Conservation (phyloP, 139 green algal species). For the Chlorella sp. region DNA sequence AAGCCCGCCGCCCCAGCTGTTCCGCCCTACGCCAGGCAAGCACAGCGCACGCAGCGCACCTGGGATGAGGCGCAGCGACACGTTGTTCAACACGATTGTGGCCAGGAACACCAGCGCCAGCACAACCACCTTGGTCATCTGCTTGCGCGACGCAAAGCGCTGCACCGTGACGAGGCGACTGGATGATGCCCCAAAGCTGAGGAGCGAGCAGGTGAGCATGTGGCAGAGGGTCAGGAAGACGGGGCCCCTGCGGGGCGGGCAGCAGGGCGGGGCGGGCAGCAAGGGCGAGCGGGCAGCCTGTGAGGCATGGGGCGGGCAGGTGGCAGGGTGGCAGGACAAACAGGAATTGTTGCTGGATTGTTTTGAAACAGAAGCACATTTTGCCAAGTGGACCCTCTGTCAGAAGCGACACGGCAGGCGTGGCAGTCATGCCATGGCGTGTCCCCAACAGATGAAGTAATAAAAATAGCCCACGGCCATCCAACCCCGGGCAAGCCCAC, state of each 20-base stretch:
- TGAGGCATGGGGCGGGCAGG: background rate
- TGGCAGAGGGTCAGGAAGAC: conserved; percentile 95
- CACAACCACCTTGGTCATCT: conserved; percentile 79
- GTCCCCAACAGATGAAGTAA: no score
- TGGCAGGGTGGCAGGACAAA: background rate
- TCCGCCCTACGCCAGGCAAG: no score
- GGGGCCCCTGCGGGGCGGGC: conserved; percentile 54
- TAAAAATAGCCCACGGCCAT: background rate
- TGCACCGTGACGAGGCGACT: conserved; percentile 63
- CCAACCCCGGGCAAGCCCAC: conserved; percentile 5
- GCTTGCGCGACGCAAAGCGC: conserved; percentile 65
- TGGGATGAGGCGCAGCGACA: no score
- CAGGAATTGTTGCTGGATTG: background rate
- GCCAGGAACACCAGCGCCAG: conserved; percentile 86
- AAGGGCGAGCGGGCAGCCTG: no score
- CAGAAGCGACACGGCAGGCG: background rate
- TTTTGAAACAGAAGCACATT: no score
- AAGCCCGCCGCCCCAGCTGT: no score
- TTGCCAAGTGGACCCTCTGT: background rate
- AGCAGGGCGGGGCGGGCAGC: background rate
- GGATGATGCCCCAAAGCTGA: conserved; percentile 63
- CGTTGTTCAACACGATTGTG: no score
- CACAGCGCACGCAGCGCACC: no score
- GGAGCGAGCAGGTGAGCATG: conserved; percentile 85
- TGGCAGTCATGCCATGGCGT: background rate